phyloP scores from a whole-genome alignment of 805 yeast genomes.

The Saccharomycopsis microspora region DNA sequence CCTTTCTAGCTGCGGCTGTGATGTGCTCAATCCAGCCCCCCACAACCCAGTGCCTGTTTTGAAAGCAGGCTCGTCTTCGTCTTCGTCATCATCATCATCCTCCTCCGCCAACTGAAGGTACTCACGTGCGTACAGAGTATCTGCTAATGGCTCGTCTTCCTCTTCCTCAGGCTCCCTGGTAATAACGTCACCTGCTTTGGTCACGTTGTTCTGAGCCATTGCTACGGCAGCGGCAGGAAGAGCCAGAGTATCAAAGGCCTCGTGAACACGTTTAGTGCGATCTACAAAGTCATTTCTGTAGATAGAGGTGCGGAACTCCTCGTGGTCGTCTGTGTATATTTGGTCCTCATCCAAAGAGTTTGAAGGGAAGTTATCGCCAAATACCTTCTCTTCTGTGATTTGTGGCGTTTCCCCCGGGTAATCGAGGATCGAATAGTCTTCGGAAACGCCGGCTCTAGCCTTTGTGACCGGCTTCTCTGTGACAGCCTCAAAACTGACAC shows the following conservation, averaged over 20 bases:
- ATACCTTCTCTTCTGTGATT: constrained; percentile 4
- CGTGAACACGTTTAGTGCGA: constrained; percentile 8
- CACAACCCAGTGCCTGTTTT: constrained; percentile 5
- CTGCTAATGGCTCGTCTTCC: not conserved
- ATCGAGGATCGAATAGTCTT: too few relatives aligned
- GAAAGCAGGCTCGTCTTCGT: not conserved
- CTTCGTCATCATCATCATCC: constrained; percentile 1
- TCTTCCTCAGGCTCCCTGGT: not conserved
- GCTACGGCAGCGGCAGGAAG: not conserved
- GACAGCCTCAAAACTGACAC: not conserved
- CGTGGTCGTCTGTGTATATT: constrained; percentile 4
- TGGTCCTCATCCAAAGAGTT: constrained; percentile 8
- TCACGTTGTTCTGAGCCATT: not conserved
- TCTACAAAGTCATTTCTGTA: constrained; percentile 13
- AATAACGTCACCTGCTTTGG: constrained; percentile 8
- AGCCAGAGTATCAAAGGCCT: constrained; percentile 3
- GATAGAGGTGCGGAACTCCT: constrained; percentile 11
- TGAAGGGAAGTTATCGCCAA: constrained; percentile 15
- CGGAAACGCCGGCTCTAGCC: too few relatives aligned
- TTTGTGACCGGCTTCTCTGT: not conserved
- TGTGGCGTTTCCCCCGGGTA: too few relatives aligned
- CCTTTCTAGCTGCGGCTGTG: not conserved
- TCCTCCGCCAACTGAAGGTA: constrained; percentile 5
- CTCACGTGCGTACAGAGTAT: constrained; percentile 3
- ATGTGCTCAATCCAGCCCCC: not conserved